Evolutionary conservation across 164 flowering plant species (phyloP).

Genomic region (Liquidambar formosana): DNA sequence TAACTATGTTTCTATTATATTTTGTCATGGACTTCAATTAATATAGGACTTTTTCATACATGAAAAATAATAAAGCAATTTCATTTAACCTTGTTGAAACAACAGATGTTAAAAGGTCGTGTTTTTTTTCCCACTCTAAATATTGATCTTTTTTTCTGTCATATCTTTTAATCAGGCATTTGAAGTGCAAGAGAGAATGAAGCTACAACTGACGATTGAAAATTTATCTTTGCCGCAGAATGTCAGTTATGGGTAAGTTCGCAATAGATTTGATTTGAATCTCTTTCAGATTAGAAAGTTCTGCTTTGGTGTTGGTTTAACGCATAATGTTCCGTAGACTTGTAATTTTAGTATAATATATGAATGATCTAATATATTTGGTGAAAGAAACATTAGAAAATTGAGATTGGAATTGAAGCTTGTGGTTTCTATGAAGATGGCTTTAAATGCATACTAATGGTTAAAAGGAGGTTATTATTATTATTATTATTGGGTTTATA

Average conservation of each 20-base stretch:
- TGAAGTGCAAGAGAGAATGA: constrained; percentile 67
- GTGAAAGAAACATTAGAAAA: too few relatives aligned
- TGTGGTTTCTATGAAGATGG: too few relatives aligned
- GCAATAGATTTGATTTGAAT: background rate
- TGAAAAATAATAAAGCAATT: background rate
- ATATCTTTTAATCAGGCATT: constrained; percentile 49
- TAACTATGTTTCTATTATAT: background rate
- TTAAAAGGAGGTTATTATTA: too few relatives aligned
- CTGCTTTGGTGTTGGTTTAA: too few relatives aligned
- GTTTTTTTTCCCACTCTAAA: background rate
- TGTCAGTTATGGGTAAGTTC: constrained; percentile 74
- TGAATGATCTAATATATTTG: too few relatives aligned
- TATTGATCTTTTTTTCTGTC: constrained; percentile 6
- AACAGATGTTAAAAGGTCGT: background rate
- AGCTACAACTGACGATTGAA: constrained; percentile 63
- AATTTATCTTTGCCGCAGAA: constrained; percentile 60
- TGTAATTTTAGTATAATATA: too few relatives aligned
- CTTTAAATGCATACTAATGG: too few relatives aligned
- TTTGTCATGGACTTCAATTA: background rate
- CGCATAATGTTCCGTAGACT: too few relatives aligned
- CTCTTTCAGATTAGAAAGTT: background rate
- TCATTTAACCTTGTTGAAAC: background rate
- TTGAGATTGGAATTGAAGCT: too few relatives aligned
- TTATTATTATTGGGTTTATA: too few relatives aligned
- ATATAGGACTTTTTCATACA: background rate